Evolutionary conservation across 2,329 filamentous ascomycete species (phyloP).

Genomic region (Clonostachys chloroleuca): DNA sequence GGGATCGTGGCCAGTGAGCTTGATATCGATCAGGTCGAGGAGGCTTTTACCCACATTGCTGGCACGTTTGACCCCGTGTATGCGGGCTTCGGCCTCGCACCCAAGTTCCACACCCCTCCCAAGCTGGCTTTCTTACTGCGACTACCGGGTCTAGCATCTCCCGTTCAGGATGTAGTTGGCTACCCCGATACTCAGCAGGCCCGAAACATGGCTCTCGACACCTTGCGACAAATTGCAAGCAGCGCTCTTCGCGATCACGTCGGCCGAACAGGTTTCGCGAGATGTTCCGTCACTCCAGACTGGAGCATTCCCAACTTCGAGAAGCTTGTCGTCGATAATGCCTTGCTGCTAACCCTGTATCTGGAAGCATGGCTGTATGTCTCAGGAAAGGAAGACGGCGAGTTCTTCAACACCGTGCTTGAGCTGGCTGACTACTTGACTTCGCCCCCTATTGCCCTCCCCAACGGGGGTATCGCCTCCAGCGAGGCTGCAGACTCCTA

Average conservation of each 20-base stretch:
- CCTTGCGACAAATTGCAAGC: slow-evolving; percentile 67
- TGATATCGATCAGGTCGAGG: slow-evolving; percentile 87
- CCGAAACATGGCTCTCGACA: slow-evolving; percentile 74
- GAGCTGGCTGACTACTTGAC: slow-evolving; percentile 87
- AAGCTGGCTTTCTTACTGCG: slow-evolving; percentile 81
- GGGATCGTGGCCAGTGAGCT: slow-evolving; percentile 53
- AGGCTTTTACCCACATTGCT: slow-evolving; percentile 78
- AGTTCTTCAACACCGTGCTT: slow-evolving; percentile 73
- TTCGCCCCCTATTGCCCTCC: slow-evolving; percentile 60
- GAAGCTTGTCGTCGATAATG: slow-evolving; percentile 94
- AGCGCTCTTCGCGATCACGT: slow-evolving; percentile 53
- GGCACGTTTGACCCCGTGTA: slow-evolving; percentile 74
- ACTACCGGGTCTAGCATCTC: slow-evolving; percentile 64
- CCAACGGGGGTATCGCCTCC: slow-evolving; percentile 74
- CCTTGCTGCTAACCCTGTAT: slow-evolving; percentile 77
- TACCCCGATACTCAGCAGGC: slow-evolving; percentile 70
- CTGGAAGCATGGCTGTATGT: slow-evolving; percentile 75
- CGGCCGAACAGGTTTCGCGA: slow-evolving; percentile 48
- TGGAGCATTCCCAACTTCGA: slow-evolving; percentile 97
- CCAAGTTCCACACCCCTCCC: slow-evolving; percentile 86
- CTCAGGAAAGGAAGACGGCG: slow-evolving; percentile 48
- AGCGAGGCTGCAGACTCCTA: slow-evolving; percentile 89
- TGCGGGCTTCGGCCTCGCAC: slow-evolving; percentile 76
- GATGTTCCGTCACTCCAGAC: slow-evolving; percentile 86
- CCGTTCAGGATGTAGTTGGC: slow-evolving; percentile 85